Base-by-base conservation (phyloP, 2,329 filamentous ascomycete species). In the Botrytis byssoidea region DNA sequence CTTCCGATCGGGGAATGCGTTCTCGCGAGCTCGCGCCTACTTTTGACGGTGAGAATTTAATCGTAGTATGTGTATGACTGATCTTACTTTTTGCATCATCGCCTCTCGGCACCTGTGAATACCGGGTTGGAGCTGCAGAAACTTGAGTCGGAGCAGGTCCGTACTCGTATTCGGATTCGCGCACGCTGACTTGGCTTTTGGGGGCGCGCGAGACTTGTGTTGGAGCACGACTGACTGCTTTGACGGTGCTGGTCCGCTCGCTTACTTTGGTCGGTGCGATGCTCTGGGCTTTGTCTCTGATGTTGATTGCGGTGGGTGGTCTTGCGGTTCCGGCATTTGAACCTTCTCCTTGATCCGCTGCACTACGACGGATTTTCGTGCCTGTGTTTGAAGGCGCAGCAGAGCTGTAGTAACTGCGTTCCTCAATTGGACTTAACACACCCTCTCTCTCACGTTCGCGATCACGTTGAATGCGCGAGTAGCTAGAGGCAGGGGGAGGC, bases 391-490 rank as follows among this genome's bases (percentile, higher is more conserved):
- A 42, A 32, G 48, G 65, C 16, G 48, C 25, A 2, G 22, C 35
- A 9, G 65, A 55, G n/a, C 65, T 68, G 5, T 72, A 72, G 61
- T 72, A 72, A 40, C 46, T 71, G 1, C 72, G 46, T 42, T 73
- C 72, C 18, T 48, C 60, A 14, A 73, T 73, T 2, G 60, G 57
- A 18, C 42, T 46, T 1, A 73, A 4, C 4, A 60, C 68, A 1
- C 70, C 67, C n/a, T 70, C 65, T 46, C 65, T 51, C 51, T 72
- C 71, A 9, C 70, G 40, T 66, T 73, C 71, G 35, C 70, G 64
- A 25, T 65, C 65, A 10, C 65, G 59, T 63, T 55, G 70, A 4
- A 51, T 40, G 22, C 70, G 70, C 16, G 70, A 48, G n/a, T 67
- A 72, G 22, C 20, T 59, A 7, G 63, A 32, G 37, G 70, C 70